These are phyloP conservation scores for Aspergillus funiculosus DNA, from an alignment of 495 filamentous ascomycete species.

Conservation along the genomic window DNA sequence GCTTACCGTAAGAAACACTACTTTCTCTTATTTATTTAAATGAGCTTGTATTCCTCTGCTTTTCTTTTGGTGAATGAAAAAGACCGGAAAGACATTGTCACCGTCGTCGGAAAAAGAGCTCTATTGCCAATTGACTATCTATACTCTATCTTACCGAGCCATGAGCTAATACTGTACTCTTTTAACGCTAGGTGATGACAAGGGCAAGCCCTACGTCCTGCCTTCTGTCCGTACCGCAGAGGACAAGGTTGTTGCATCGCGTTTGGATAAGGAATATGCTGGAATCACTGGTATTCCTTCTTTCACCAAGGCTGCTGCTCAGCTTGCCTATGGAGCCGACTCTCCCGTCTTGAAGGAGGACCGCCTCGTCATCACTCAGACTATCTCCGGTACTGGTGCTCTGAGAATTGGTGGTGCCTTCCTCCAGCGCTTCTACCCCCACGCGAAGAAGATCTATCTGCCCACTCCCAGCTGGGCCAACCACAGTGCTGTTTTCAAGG, in stretches of 20 bases:
- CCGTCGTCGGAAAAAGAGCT: too few species aligned
- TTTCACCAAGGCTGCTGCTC: conserved; percentile 86
- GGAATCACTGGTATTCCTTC: conserved; percentile 91
- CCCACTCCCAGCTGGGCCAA: conserved; percentile 97
- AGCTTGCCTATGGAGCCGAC: conserved; percentile 81
- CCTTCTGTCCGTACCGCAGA: conserved; percentile 88
- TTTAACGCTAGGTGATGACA: conserved; percentile 71
- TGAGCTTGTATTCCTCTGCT: background rate
- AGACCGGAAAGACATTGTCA: background rate
- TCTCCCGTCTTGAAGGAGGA: conserved; percentile 68
- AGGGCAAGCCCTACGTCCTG: conserved; percentile 95
- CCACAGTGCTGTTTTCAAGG: conserved; percentile 92
- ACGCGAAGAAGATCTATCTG: conserved; percentile 89
- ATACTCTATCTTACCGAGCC: too few species aligned
- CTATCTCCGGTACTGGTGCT: conserved; percentile 95
- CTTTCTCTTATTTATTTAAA: too few species aligned
- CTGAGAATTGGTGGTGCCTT: conserved; percentile 93
- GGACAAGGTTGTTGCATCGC: conserved; percentile 69
- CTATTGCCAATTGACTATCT: too few species aligned
- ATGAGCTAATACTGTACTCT: conserved; percentile 4
- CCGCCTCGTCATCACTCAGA: conserved; percentile 88
- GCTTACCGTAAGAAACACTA: conserved; percentile 43
- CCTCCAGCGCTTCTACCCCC: conserved; percentile 81
- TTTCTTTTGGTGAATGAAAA: background rate
- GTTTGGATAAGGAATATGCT: conserved; percentile 94